Base-by-base conservation (phyloP, 2,329 filamentous ascomycete species). In the Cryphonectria radicalis region DNA sequence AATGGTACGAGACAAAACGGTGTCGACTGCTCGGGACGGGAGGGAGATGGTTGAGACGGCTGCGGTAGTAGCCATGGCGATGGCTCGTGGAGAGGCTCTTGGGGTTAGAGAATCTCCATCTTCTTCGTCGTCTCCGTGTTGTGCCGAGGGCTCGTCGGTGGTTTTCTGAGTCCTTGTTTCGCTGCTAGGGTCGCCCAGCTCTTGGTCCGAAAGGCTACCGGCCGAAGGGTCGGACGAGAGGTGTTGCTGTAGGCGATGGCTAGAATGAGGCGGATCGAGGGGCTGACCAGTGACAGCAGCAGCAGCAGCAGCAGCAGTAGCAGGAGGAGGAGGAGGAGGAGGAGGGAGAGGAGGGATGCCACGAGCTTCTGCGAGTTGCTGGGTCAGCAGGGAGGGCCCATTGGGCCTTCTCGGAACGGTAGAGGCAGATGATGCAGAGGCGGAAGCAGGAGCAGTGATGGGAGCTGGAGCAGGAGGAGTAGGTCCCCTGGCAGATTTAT, bases 291-390 rank as follows among this genome's bases (percentile, higher is more conserved):
- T 60, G 67, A 64, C 63, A 55, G 43, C 43, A 50, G 43, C 43
- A 17, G 42, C 42, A 4, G 43, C n/a, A n/a, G n/a, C 63, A 55
- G 43, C 43, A 50, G 43, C 43, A 17, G 42, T 13, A 4, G 43
- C 14, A 46, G 43, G 17, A n/a, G 46, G 17, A 46, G 46, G 46
- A 10, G 77, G 74, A 68, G 37, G 37, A 46, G 46, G 46, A 4
- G 77, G 74, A 68, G 46, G 46, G 3, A 77, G 74, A 68, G 75
- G 75, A 66, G 77, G 79, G 66, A 88, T 87, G 77, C 86, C 87
- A 77, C 87, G 86, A 77, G 87, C 87, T 80, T 86, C 87, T 78
- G 87, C 87, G 78, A 89, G 82, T 77, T 87, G 87, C 80, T 89
- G 85, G 72, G 86, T 85, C 80, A 89, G 82, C 76, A 89, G 79